Evolutionary conservation across 176 grass and related monocot species (phyloP).

Genomic region (Triticum monococcum): DNA sequence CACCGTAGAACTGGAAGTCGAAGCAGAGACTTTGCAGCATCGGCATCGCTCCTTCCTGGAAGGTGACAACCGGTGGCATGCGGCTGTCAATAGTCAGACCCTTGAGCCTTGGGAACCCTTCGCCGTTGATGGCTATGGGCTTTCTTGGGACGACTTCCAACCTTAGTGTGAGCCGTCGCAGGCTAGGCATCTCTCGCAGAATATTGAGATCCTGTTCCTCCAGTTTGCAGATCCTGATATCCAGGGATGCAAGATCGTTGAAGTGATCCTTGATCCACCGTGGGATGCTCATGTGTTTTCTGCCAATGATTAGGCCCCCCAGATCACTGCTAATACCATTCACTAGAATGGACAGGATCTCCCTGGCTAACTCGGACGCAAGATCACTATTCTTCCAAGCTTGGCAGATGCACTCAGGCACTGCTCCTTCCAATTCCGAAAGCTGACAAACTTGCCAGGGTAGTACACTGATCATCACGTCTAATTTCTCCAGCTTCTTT

Average conservation of each 20-base stretch:
- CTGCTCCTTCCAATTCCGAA: rapidly evolving
- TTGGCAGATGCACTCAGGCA: not conserved
- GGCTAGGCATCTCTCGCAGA: not conserved
- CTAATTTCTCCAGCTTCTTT: not conserved
- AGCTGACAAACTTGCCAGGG: not conserved
- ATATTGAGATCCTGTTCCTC: not conserved
- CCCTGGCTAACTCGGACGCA: not conserved
- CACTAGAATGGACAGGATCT: not conserved
- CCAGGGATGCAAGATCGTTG: not conserved
- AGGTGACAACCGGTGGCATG: not conserved
- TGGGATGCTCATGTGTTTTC: not conserved
- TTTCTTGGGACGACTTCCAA: not conserved
- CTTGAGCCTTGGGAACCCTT: not conserved
- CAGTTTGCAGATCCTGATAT: not conserved
- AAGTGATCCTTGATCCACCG: not conserved
- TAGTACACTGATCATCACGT: not conserved
- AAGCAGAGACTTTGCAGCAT: rapidly evolving
- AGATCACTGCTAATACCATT: rapidly evolving
- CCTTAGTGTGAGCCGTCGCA: rapidly evolving
- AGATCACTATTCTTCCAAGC: not conserved
- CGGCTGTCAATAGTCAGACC: rapidly evolving
- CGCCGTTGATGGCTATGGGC: not conserved
- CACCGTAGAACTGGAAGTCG: not conserved
- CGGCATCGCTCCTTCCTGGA: not conserved
- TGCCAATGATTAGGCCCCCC: not conserved